Percentiles rank a stretch among this genome's conserved stretches.
Conservation (phyloP, 2,329 filamentous ascomycete species). For the Ophiostoma sp. region DNA sequence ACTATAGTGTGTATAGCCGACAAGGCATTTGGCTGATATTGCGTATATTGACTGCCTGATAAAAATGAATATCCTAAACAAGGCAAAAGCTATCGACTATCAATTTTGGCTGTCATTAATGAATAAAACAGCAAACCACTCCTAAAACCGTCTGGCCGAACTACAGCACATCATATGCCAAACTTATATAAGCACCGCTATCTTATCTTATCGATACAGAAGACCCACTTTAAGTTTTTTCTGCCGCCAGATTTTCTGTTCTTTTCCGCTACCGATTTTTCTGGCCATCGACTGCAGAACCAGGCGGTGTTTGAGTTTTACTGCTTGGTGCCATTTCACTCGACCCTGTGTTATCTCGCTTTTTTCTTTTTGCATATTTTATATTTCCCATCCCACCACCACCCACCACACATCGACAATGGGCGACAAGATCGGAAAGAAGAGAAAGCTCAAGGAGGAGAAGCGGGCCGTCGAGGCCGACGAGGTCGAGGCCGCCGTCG, state of each 20-base stretch:
- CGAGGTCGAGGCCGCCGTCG: conserved; percentile 19
- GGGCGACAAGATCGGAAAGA: conserved; percentile 34
- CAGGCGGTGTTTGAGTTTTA: conserved; percentile 13
- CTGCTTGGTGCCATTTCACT: not conserved
- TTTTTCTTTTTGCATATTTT: not conserved
- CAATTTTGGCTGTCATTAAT: no score
- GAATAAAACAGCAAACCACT: no score
- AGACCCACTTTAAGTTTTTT: conserved; percentile 13
- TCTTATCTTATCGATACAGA: conserved; percentile 13
- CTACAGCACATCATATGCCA: no score
- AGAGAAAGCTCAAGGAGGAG: conserved; percentile 36
- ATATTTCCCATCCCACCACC: not conserved
- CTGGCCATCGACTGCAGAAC: not conserved
- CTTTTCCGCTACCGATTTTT: conserved; percentile 5
- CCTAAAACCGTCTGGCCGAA: no score
- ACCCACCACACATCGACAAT: conserved; percentile 2
- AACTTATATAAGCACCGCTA: not conserved
- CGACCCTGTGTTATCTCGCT: no score
- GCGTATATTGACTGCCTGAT: no score
- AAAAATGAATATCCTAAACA: no score
- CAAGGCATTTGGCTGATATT: no score
- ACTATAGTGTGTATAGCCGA: no score
- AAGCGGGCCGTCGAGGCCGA: conserved; percentile 20
- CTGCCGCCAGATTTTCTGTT: conserved; percentile 14
- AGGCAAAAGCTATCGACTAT: no score